phyloP scores from a whole-genome alignment of 352 stramenopile genomes.

The Aphanomyces cochlioides region DNA sequence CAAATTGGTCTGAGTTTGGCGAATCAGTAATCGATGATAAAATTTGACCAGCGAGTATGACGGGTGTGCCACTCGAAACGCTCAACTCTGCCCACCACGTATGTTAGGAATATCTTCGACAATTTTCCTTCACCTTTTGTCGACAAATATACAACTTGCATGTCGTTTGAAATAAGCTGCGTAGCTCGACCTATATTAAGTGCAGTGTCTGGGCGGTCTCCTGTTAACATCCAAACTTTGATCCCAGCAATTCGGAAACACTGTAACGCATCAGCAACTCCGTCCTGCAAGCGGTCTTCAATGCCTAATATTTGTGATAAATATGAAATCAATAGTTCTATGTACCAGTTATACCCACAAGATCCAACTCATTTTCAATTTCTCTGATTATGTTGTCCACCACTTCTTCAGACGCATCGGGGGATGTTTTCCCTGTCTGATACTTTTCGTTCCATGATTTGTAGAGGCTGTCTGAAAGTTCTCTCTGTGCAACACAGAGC shows the following conservation, averaged over 20 bases:
- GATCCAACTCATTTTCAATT: constrained; percentile 45
- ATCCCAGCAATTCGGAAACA: constrained; percentile 60
- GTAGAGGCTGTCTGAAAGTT: constrained; percentile 55
- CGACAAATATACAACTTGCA: constrained; percentile 43
- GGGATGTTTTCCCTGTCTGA: constrained; percentile 27
- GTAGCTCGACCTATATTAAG: constrained; percentile 59
- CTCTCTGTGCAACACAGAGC: constrained; percentile 59
- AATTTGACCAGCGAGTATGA: constrained; percentile 16
- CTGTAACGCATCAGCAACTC: constrained; percentile 48
- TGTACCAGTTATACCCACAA: constrained; percentile 44
- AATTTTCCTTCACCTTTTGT: constrained; percentile 13
- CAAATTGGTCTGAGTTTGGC: neutral
- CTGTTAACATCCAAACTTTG: constrained; percentile 76
- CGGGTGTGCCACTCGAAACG: neutral
- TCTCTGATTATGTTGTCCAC: constrained; percentile 41
- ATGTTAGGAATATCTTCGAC: too few relatives aligned
- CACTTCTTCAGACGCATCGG: constrained; percentile 36
- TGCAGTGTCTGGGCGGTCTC: constrained; percentile 58
- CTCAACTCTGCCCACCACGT: neutral
- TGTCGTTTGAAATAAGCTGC: constrained; percentile 49
- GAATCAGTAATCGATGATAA: constrained; percentile 1
- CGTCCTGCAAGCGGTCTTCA: constrained; percentile 68
- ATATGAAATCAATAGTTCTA: constrained; percentile 2
- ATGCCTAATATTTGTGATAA: constrained; percentile 38
- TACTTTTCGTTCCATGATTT: constrained; percentile 45